Conservation (phyloP, 1,139 yeast species). For the Tardiomyces blankii region DNA sequence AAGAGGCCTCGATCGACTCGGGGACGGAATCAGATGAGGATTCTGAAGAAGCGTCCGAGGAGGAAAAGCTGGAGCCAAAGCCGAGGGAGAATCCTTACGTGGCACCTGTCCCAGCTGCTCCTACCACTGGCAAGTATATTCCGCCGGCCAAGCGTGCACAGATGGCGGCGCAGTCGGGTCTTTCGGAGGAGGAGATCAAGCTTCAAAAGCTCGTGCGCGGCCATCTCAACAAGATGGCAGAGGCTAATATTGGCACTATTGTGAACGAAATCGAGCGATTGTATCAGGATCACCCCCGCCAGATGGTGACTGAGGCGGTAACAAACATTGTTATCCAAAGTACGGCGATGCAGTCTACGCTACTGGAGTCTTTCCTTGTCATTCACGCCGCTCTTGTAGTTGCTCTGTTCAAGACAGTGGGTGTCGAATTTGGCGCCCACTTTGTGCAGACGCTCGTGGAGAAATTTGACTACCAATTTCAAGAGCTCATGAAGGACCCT, state of each 20-base stretch:
- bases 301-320: constrained; percentile 58
- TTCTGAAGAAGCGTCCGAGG: constrained; percentile 5
- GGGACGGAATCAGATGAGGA: too few relatives aligned
- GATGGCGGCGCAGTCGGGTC: constrained; percentile 27
- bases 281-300: constrained; percentile 61
- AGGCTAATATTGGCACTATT: constrained; percentile 64
- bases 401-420: constrained; percentile 64
- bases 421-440: constrained; percentile 84
- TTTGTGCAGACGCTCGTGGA: constrained; percentile 74
- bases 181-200: constrained; percentile 37
- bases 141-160: constrained; percentile 76
- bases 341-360: constrained; percentile 48
- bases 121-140: constrained; percentile 39
- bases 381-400: constrained; percentile 71
- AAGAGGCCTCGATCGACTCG: neutral
- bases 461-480: constrained; percentile 35
- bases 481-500: constrained; percentile 8
- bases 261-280: constrained; percentile 56
- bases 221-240: constrained; percentile 75
- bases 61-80: constrained; percentile 15
- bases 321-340: constrained; percentile 55
- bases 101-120: constrained; percentile 42
- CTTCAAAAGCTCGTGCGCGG: constrained; percentile 62
- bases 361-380: constrained; percentile 69
- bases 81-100: constrained; percentile 72